Percentiles rank a stretch among this genome's conserved stretches.
Evolutionary conservation across 2,329 filamentous ascomycete species (phyloP).

Genomic region (Blastomyces gilchristii): DNA sequence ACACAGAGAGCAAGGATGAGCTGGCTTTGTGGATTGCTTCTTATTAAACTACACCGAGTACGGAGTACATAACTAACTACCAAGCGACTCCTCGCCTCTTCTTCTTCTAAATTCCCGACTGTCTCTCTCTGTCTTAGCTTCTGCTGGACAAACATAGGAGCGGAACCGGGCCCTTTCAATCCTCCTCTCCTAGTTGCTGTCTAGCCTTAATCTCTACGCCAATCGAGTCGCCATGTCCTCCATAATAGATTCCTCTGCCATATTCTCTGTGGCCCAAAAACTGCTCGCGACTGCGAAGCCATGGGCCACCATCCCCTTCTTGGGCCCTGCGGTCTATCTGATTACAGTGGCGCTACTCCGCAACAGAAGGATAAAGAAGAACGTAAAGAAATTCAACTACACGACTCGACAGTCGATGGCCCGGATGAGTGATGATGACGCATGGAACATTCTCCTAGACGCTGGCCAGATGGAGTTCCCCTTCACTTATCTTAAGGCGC

Average conservation of each 20-base stretch:
- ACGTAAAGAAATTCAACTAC: slow-evolving; percentile 37
- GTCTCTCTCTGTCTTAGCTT: not conserved
- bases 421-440: slow-evolving; percentile 47
- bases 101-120: not conserved
- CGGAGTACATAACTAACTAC: too few relatives aligned
- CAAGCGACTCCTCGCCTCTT: too few relatives aligned
- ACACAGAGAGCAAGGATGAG: not conserved
- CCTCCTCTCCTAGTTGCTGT: not conserved
- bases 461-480: slow-evolving; percentile 48
- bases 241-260: not conserved
- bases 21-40: not conserved
- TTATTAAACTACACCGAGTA: too few relatives aligned
- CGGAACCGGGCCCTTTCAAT: not conserved
- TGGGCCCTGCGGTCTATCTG: slow-evolving; percentile 21
- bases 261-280: not conserved
- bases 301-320: slow-evolving; percentile 3
- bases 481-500: slow-evolving; percentile 39
- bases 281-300: not conserved
- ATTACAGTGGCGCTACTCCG: slow-evolving; percentile 29
- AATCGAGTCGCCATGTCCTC: not conserved
- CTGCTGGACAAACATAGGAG: not conserved
- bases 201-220: not conserved
- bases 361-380: slow-evolving; percentile 29
- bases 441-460: slow-evolving; percentile 40
- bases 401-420: slow-evolving; percentile 37